Evolutionary conservation across 129 eudicot species (phyloP).

Genomic region (Centaurea solstitialis): DNA sequence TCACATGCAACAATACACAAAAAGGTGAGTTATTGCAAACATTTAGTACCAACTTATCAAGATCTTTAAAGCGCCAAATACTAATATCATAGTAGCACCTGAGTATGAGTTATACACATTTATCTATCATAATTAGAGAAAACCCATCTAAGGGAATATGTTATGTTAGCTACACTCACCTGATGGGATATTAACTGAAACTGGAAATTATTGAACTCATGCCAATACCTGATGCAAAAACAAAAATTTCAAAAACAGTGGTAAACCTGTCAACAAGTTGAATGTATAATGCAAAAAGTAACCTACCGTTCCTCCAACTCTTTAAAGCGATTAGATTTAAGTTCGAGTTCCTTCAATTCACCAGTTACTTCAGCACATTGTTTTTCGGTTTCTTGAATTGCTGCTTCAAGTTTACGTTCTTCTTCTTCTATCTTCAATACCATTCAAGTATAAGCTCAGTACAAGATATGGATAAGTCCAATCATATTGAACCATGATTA

Average conservation of each 20-base stretch:
- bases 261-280: slow-evolving; percentile 21
- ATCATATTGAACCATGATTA: neutral
- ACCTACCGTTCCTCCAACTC: slow-evolving; percentile 92
- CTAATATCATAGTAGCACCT: neutral
- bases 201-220: slow-evolving; percentile 92
- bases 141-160: neutral
- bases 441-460: neutral
- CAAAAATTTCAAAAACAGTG: neutral
- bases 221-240: slow-evolving; percentile 83
- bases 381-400: slow-evolving; percentile 93
- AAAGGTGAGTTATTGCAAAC: neutral
- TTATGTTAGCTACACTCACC: slow-evolving; percentile 36
- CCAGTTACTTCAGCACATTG: slow-evolving; percentile 85
- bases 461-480: slow-evolving; percentile 8
- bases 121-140: neutral
- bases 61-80: neutral
- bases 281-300: slow-evolving; percentile 3
- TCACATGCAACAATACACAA: slow-evolving; percentile 10
- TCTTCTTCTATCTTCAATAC: slow-evolving; percentile 85
- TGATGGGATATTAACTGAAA: slow-evolving; percentile 90
- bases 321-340: slow-evolving; percentile 84
- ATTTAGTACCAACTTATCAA: slow-evolving; percentile 1
- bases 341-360: slow-evolving; percentile 85
- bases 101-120: neutral
- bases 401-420: slow-evolving; percentile 98